phyloP scores from a whole-genome alignment of 2,329 filamentous ascomycete genomes.

The Chalaropsis thielavioides region DNA sequence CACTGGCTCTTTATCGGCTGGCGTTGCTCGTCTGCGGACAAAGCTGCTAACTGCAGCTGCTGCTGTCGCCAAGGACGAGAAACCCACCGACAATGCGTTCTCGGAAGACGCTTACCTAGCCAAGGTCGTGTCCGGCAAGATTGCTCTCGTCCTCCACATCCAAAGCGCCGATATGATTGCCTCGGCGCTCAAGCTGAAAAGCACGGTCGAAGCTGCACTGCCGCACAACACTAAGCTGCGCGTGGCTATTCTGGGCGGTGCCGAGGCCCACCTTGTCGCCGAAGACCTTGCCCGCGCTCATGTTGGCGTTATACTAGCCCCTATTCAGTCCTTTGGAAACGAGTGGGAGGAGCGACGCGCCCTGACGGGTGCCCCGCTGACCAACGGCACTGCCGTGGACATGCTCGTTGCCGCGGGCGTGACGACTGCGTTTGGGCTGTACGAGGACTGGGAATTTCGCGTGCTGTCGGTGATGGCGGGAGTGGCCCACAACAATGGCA shows the following conservation, averaged over 20 bases:
- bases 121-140: constrained; percentile 38
- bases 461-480: constrained; percentile 47
- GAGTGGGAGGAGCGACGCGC: constrained; percentile 49
- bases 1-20: constrained; percentile 38
- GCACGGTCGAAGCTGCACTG: constrained; percentile 33
- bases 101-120: constrained; percentile 37
- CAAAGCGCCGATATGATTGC: constrained; percentile 51
- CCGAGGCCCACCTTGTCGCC: constrained; percentile 48
- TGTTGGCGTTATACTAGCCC: constrained; percentile 46
- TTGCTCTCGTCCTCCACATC: constrained; percentile 42
- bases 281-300: constrained; percentile 39
- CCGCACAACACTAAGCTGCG: constrained; percentile 26
- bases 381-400: constrained; percentile 49
- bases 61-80: constrained; percentile 22
- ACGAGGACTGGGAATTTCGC: constrained; percentile 48
- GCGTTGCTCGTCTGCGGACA: constrained; percentile 35
- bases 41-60: constrained; percentile 40
- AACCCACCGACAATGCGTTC: constrained; percentile 27
- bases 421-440: constrained; percentile 40
- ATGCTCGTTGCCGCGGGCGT: constrained; percentile 45
- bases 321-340: constrained; percentile 39
- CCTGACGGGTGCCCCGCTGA: constrained; percentile 49
- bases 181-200: constrained; percentile 43
- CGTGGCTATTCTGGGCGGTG: constrained; percentile 46
- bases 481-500: constrained; percentile 41